phyloP scores from a whole-genome alignment of 768 basidiomycete genomes.

The Lenzites betulinus region DNA sequence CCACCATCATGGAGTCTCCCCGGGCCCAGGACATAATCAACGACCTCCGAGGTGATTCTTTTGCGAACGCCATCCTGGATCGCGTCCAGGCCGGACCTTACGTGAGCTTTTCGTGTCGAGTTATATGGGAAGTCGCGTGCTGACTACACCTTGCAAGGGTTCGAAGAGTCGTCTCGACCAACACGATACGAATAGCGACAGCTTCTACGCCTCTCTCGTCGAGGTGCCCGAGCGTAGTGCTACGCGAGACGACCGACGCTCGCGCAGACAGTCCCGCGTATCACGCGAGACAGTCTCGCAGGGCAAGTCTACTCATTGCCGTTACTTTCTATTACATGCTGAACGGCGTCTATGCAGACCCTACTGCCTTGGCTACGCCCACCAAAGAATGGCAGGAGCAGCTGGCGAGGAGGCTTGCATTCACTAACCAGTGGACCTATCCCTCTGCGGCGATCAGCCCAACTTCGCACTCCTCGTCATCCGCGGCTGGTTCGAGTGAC shows the following conservation, averaged over 20 bases:
- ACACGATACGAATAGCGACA: constrained; percentile 19
- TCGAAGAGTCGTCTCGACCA: constrained; percentile 55
- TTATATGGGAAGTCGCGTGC: background rate
- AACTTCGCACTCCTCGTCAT: constrained; percentile 13
- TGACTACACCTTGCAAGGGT: constrained; percentile 46
- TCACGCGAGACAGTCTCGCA: constrained; percentile 77
- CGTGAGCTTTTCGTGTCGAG: constrained; percentile 41
- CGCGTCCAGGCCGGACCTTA: constrained; percentile 83
- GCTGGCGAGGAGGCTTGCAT: constrained; percentile 53
- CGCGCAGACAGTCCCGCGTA: constrained; percentile 72
- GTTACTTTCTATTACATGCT: background rate
- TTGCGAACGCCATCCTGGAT: constrained; percentile 75
- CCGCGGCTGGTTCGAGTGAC: constrained; percentile 3
- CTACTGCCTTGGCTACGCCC: constrained; percentile 39
- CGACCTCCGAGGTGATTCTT: constrained; percentile 68
- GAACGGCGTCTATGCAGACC: constrained; percentile 13
- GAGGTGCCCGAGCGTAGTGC: constrained; percentile 17
- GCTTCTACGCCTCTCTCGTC: constrained; percentile 38
- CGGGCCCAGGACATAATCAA: constrained; percentile 62
- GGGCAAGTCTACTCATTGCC: constrained; percentile 1
- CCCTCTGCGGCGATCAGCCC: constrained; percentile 15
- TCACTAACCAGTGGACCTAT: constrained; percentile 3
- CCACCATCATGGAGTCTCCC: constrained; percentile 72
- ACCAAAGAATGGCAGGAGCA: constrained; percentile 81
- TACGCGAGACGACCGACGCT: constrained; percentile 30